Evolutionary conservation across 768 basidiomycete genomes (phyloP).

Genomic region (Porphyrellus cyaneotinctus): DNA sequence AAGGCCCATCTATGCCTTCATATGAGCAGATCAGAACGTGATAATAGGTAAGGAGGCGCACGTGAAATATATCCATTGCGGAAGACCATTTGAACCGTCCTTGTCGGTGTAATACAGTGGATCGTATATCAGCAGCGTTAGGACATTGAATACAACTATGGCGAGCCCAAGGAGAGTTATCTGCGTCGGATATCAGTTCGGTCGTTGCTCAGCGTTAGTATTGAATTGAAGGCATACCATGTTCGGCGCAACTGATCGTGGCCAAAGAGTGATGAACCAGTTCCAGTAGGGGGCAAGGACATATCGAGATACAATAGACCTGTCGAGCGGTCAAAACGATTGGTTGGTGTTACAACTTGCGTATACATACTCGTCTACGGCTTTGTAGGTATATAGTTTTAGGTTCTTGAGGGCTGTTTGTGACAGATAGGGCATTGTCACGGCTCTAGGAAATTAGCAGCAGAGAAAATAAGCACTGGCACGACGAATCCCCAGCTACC

Average conservation of each 20-base stretch:
- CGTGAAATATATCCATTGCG: conserved; percentile 91
- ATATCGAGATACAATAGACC: conserved; percentile 73
- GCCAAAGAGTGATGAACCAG: conserved; percentile 88
- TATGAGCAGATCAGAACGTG: neutral
- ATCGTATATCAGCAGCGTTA: conserved; percentile 81
- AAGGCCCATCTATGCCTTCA: conserved; percentile 63
- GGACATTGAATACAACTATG: conserved; percentile 81
- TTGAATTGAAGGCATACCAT: conserved; percentile 49
- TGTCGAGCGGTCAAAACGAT: conserved; percentile 25
- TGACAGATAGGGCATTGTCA: conserved; percentile 63
- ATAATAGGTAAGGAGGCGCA: conserved; percentile 35
- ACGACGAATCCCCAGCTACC: neutral
- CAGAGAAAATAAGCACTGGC: neutral
- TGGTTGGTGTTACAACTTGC: neutral
- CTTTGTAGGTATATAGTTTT: conserved; percentile 74
- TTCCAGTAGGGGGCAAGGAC: conserved; percentile 86
- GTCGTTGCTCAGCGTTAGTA: no score
- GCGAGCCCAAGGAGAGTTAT: conserved; percentile 84
- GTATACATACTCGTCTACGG: conserved; percentile 65
- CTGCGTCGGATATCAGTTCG: conserved; percentile 38
- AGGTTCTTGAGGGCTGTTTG: conserved; percentile 66
- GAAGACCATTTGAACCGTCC: conserved; percentile 57
- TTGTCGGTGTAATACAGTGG: conserved; percentile 68
- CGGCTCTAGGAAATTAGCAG: neutral
- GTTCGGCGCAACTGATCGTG: conserved; percentile 81